These are phyloP conservation scores for Drechslera avenae DNA, from an alignment of 2,329 filamentous ascomycete genomes.

Conservation along the genomic window DNA sequence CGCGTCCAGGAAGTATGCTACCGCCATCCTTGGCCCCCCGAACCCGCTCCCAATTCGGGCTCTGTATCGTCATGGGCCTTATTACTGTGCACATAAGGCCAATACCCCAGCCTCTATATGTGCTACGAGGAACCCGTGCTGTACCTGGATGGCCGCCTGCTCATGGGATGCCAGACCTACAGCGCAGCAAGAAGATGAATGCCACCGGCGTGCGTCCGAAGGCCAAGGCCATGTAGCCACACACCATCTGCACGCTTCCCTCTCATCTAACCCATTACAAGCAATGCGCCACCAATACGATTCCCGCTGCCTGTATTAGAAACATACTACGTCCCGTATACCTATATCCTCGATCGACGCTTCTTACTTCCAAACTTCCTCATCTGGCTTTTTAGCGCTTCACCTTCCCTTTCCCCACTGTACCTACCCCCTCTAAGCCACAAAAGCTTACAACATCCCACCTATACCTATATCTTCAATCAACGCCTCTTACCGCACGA, in stretches of 20 bases:
- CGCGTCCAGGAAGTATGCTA: slow-evolving; percentile 1
- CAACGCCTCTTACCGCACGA: slow-evolving; percentile 30
- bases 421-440: too few relatives aligned
- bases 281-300: too few relatives aligned
- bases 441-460: slow-evolving; percentile 16
- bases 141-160: too few relatives aligned
- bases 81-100: not conserved
- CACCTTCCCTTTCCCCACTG: slow-evolving; percentile 1
- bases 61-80: not conserved
- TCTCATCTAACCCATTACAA: not conserved
- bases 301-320: too few relatives aligned
- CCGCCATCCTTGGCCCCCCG: not conserved
- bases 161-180: too few relatives aligned
- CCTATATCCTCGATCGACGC: not conserved
- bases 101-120: too few relatives aligned
- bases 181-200: too few relatives aligned
- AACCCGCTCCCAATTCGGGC: too few relatives aligned
- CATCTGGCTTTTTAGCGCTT: not conserved
- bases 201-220: too few relatives aligned
- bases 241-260: not conserved
- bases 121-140: too few relatives aligned
- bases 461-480: slow-evolving; percentile 41
- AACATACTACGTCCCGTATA: too few relatives aligned
- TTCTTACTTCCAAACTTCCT: not conserved
- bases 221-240: not conserved